These are phyloP conservation scores for Cucurbita ficifolia DNA, from an alignment of 306 rosid genomes.

Conservation along the genomic window DNA sequence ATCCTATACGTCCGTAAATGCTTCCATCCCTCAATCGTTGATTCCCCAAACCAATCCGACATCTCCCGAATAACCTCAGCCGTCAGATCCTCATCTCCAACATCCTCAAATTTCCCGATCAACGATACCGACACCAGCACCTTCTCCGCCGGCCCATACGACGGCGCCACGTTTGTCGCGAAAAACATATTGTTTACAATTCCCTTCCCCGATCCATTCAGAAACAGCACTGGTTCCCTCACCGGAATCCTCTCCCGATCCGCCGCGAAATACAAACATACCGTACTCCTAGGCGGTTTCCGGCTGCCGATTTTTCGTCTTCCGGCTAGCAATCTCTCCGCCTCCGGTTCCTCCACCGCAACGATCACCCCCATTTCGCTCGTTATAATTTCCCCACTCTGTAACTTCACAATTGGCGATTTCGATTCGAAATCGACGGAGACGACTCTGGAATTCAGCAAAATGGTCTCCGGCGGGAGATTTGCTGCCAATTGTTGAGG, in stretches of 20 bases:
- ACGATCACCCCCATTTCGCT: slow-evolving; percentile 61
- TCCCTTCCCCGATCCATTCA: slow-evolving; percentile 75
- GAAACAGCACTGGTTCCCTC: slow-evolving; percentile 36
- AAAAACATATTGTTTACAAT: slow-evolving; percentile 87
- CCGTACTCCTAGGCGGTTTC: slow-evolving; percentile 57
- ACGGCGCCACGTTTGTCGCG: slow-evolving; percentile 65
- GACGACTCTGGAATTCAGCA: slow-evolving; percentile 33
- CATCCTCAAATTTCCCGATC: slow-evolving; percentile 34
- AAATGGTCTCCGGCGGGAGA: slow-evolving; percentile 37
- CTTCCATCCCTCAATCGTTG: slow-evolving; percentile 41
- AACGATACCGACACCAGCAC: slow-evolving; percentile 54
- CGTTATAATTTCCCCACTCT: slow-evolving; percentile 39
- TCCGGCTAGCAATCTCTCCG: slow-evolving; percentile 25
- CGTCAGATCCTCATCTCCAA: slow-evolving; percentile 28
- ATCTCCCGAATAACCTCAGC: slow-evolving; percentile 38
- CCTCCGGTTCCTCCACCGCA: slow-evolving; percentile 62
- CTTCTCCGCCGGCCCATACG: slow-evolving; percentile 51
- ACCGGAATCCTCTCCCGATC: slow-evolving; percentile 33
- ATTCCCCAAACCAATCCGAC: slow-evolving; percentile 45
- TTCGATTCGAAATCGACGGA: slow-evolving; percentile 22
- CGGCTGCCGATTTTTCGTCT: slow-evolving; percentile 12
- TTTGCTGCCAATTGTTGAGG: slow-evolving; percentile 53
- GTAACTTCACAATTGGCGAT: slow-evolving; percentile 33
- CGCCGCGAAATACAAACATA: slow-evolving; percentile 47
- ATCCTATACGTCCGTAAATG: slow-evolving; percentile 59